Base-by-base conservation (phyloP, 208 protist species). In the Angomonas desouzai region DNA sequence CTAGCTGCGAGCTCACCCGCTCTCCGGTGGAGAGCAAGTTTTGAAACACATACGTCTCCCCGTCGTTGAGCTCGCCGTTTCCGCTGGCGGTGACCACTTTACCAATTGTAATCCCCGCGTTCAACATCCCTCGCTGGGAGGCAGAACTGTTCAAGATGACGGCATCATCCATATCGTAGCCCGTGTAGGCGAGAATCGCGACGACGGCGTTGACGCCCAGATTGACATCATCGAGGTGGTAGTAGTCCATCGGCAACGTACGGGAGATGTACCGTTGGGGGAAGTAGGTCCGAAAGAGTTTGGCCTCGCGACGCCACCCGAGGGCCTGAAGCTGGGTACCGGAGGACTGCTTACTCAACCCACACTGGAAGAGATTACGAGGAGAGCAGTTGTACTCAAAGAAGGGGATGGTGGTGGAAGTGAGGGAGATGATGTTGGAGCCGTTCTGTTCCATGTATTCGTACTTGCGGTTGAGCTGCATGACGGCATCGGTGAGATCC, bases 131-230 rank as follows among this genome's bases (percentile, higher is more conserved):
- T 48, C 98, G 81, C 72, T 99, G 97, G 32, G 90, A 89, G 2
- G 98, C 85, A 0, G 87, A 90, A 77, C 99, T 99, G 83, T 99
- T 99, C 62, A 99, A 77, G 49, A 99, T 98, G 62, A 99, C 97
- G 22, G 99, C 98, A 77, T 99, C 99, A 77, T 99, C 99, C 98
- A 99, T 99, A 85, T 99, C 98, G 79, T 99, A 99, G 56, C 97
- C 98, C 3, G 99, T 99, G 91, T 99, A 99, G 20, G 98, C 93
- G 63, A 99, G 83, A 59, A 99, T 98, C 25, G 98, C 98, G 33
- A 99, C 95, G n/a, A 99, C 85, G 18, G 98, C 98, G 81, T 99
- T 99, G 6, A 94, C 92, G 53, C 98, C 99, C 28, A 93, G 76
- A 56, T 98, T 97, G 65, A 99, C 99, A 48, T 98, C 91, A 78